Evolutionary conservation across 768 basidiomycete genomes (phyloP).

Genomic region (Boletellus emodensis): DNA sequence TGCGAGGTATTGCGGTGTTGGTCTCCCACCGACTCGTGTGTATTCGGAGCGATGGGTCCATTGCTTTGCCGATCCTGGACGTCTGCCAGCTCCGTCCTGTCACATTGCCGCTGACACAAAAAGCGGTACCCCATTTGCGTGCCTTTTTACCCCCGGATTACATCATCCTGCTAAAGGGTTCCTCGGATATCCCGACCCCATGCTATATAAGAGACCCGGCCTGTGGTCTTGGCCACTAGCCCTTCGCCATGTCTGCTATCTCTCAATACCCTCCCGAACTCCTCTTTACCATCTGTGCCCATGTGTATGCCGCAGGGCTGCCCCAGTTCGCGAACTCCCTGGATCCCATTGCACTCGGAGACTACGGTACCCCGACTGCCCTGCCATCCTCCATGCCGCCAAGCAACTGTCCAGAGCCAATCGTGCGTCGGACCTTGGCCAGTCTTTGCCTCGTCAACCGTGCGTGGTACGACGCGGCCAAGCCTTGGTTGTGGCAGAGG

Average conservation of each 20-base stretch:
- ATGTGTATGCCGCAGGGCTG: constrained; percentile 62
- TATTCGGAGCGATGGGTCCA: background rate
- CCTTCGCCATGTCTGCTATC: constrained; percentile 23
- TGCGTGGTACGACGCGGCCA: constrained; percentile 78
- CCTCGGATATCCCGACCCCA: constrained; percentile 1
- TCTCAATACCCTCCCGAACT: constrained; percentile 66
- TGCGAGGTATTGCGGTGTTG: too few relatives aligned
- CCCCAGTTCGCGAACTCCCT: constrained; percentile 53
- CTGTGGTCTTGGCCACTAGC: background rate
- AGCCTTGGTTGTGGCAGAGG: constrained; percentile 83
- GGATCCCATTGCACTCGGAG: constrained; percentile 57
- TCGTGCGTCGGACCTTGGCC: constrained; percentile 60
- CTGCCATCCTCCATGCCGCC: constrained; percentile 74
- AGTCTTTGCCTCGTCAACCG: constrained; percentile 74
- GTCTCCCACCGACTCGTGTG: too few relatives aligned
- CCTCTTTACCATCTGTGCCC: constrained; percentile 66
- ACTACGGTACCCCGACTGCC: constrained; percentile 48
- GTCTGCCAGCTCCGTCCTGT: constrained; percentile 10
- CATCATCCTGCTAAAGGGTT: constrained; percentile 3
- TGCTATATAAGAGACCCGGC: constrained; percentile 3
- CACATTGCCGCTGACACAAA: constrained; percentile 2
- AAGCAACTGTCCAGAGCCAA: constrained; percentile 62
- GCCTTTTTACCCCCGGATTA: constrained; percentile 21
- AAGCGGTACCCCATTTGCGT: constrained; percentile 7
- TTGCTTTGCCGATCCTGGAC: background rate